A percentile compares a stretch with the other conserved stretches of the same genome.
phyloP scores from a whole-genome alignment of 1,139 yeast genomes.

The Debaryomyces psychrophilus region DNA sequence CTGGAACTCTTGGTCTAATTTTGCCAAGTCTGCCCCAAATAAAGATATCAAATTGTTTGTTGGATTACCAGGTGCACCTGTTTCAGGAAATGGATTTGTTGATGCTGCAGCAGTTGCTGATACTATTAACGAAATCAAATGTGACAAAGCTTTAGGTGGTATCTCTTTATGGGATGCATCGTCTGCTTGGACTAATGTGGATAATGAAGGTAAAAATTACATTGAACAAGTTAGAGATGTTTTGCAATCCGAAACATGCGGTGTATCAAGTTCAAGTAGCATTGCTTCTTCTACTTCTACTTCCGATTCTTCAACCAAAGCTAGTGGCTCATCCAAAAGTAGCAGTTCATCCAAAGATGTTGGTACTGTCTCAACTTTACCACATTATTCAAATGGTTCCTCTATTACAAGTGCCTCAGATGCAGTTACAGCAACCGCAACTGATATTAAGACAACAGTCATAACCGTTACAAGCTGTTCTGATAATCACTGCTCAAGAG shows the following conservation, averaged over 20 bases:
- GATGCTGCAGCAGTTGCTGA: conserved; percentile 18
- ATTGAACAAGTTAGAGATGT: conserved; percentile 12
- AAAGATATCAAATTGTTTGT: conserved; percentile 30
- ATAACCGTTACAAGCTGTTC: conserved; percentile 28
- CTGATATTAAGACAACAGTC: conserved; percentile 20
- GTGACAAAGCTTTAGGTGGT: conserved; percentile 28
- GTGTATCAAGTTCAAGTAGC: conserved; percentile 12
- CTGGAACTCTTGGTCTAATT: conserved; percentile 31
- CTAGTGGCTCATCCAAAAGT: conserved; percentile 5
- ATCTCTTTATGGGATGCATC: conserved; percentile 35
- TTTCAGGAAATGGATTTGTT: conserved; percentile 28
- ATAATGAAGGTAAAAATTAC: conserved; percentile 11
- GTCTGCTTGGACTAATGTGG: conserved; percentile 18
- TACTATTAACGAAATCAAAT: conserved; percentile 19
- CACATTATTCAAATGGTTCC: background rate
- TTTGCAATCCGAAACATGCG: conserved; percentile 10
- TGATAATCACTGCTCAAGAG: conserved; percentile 19
- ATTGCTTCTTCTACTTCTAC: conserved; percentile 12
- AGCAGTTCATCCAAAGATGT: background rate
- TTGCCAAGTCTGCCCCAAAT: conserved; percentile 27
- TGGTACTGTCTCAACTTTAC: background rate
- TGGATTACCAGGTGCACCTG: conserved; percentile 31
- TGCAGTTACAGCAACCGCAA: conserved; percentile 18
- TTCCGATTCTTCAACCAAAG: conserved; percentile 8
- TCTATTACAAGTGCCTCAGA: conserved; percentile 15